Evolutionary conservation across 345 rosid genomes (phyloP).

Genomic region (Corymbia maculata): DNA sequence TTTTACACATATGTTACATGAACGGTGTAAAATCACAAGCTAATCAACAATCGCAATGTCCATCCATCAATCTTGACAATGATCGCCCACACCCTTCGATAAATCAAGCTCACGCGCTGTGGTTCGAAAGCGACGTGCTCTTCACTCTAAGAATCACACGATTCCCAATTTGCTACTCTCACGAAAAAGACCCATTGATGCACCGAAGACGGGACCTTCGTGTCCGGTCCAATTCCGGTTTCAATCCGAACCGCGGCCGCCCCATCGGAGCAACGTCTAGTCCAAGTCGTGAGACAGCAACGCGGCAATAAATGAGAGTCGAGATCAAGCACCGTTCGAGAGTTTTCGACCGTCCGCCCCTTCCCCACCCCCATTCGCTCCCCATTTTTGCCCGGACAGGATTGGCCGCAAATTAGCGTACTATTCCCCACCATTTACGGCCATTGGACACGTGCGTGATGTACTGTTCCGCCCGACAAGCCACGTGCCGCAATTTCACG

Average conservation of each 20-base stretch:
- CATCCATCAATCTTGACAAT: background rate
- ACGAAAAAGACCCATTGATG: background rate
- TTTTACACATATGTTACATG: rapidly evolving
- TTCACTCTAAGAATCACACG: too few species aligned
- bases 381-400: background rate
- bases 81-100: rapidly evolving
- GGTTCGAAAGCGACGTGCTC: too few species aligned
- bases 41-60: background rate
- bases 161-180: too few species aligned
- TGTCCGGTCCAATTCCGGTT: too few species aligned
- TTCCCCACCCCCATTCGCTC: too few species aligned
- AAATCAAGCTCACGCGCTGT: background rate
- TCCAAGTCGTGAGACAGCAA: background rate
- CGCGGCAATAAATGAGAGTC: too few species aligned
- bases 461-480: background rate
- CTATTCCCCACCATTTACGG: background rate
- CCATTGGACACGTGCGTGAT: background rate
- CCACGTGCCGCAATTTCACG: background rate
- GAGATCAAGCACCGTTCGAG: background rate
- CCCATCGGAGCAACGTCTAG: background rate
- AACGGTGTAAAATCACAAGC: background rate
- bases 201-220: too few species aligned
- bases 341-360: too few species aligned
- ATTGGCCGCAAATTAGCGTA: background rate
- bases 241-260: too few species aligned